These are phyloP conservation scores for Aspergillus cristatus DNA, from an alignment of 495 filamentous ascomycete genomes.

Conservation along the genomic window DNA sequence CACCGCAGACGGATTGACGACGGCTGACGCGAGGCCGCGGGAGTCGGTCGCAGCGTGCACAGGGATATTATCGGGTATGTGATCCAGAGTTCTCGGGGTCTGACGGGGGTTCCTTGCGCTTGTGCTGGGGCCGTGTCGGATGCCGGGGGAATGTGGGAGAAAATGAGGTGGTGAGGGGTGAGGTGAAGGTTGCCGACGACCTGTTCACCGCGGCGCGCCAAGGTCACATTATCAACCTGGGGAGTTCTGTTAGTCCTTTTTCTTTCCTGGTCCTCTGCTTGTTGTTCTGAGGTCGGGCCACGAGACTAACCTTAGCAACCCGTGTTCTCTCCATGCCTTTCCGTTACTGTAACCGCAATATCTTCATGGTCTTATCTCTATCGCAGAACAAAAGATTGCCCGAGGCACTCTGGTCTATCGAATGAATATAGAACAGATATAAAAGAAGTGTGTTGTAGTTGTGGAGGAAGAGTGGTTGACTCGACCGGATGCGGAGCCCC, in stretches of 20 bases:
- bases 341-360: conserved; percentile 26
- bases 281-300: background rate
- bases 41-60: conserved; percentile 62
- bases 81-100: conserved; percentile 78
- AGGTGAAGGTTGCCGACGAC: conserved; percentile 53
- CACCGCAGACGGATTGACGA: conserved; percentile 84
- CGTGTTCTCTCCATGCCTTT: conserved; percentile 49
- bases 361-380: conserved; percentile 28
- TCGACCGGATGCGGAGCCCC: conserved; percentile 17
- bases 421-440: too few relatives aligned
- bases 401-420: too few relatives aligned
- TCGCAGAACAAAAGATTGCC: too few relatives aligned
- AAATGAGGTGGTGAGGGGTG: conserved; percentile 59
- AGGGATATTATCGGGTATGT: conserved; percentile 84
- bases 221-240: conserved; percentile 55
- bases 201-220: conserved; percentile 51
- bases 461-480: conserved; percentile 6
- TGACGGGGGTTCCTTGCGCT: conserved; percentile 22
- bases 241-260: background rate
- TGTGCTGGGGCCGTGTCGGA: conserved; percentile 18
- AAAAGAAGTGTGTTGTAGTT: too few relatives aligned
- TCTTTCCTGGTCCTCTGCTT: background rate
- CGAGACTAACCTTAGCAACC: conserved; percentile 40
- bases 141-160: conserved; percentile 36
- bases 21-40: conserved; percentile 57